phyloP scores from a whole-genome alignment of 2,329 filamentous ascomycete genomes.

The Fusarium euwallaceae region DNA sequence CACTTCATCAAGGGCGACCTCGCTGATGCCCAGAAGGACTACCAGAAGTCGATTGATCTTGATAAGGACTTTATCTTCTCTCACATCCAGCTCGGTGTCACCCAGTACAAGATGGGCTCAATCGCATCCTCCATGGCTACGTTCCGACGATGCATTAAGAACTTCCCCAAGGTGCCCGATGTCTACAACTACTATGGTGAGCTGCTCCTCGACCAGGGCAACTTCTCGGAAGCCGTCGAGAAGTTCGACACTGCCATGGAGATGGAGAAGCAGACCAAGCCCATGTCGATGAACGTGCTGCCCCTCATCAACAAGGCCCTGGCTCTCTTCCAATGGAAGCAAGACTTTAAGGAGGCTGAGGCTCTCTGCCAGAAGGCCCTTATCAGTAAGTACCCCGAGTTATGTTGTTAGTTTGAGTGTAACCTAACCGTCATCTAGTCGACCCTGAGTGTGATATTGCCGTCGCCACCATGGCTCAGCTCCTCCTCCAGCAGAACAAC shows the following conservation, averaged over 20 bases:
- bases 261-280: conserved; percentile 95
- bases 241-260: conserved; percentile 99
- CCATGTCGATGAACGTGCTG: conserved; percentile 96
- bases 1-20: conserved; percentile 98
- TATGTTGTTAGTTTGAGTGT: background rate
- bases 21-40: conserved; percentile 94
- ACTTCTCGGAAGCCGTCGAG: conserved; percentile 94
- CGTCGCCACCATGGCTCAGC: conserved; percentile 97
- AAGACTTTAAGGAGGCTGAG: conserved; percentile 94
- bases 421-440: conserved; percentile 69
- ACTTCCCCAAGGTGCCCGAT: conserved; percentile 95
- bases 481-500: conserved; percentile 97
- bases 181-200: conserved; percentile 99
- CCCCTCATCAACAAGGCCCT: conserved; percentile 99
- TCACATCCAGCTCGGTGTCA: conserved; percentile 98
- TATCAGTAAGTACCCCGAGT: conserved; percentile 78
- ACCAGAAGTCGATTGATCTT: conserved; percentile 98
- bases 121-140: conserved; percentile 98
- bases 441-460: conserved; percentile 99
- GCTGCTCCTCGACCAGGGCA: conserved; percentile 94
- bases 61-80: conserved; percentile 98
- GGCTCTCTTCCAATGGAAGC: conserved; percentile 97
- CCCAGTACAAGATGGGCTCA: conserved; percentile 99
- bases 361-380: conserved; percentile 97
- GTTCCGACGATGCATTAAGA: conserved; percentile 97